Evolutionary conservation across 106 monocot species (phyloP).

Genomic region (Cymbidium sinense): DNA sequence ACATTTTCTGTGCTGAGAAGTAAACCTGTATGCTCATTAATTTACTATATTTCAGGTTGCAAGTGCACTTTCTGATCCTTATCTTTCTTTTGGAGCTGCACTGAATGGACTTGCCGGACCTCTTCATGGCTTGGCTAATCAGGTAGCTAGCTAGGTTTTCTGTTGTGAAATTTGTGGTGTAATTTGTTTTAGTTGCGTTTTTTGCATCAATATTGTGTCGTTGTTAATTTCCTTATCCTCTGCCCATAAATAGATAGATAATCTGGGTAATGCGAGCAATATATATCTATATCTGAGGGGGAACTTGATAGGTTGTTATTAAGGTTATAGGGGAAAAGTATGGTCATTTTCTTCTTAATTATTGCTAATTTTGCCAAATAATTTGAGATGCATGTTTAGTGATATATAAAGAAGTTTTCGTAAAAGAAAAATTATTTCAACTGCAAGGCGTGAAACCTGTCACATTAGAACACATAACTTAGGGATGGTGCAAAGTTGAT

Average conservation of each 20-base stretch:
- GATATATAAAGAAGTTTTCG: neutral
- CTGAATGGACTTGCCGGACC: constrained; percentile 98
- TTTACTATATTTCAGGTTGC: constrained; percentile 57
- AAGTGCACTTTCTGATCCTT: constrained; percentile 98
- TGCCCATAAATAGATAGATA: neutral
- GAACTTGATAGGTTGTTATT: neutral
- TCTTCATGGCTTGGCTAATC: constrained; percentile 98
- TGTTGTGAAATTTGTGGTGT: neutral
- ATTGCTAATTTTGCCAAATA: neutral
- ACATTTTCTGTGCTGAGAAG: neutral
- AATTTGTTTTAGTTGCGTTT: neutral
- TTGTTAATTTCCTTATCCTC: neutral
- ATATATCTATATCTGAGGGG: neutral
- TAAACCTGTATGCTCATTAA: neutral
- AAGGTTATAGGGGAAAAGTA: neutral
- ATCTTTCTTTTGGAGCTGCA: constrained; percentile 92
- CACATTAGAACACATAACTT: neutral
- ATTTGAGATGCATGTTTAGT: neutral
- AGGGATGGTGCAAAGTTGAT: neutral
- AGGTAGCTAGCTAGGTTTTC: constrained; percentile 46
- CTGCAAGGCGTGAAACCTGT: neutral
- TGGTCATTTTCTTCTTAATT: neutral
- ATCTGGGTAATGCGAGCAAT: neutral
- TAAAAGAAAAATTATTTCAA: neutral
- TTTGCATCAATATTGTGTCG: neutral